Evolutionary conservation across 2,329 filamentous ascomycete species (phyloP).

Genomic region (Penicillium decumbens): DNA sequence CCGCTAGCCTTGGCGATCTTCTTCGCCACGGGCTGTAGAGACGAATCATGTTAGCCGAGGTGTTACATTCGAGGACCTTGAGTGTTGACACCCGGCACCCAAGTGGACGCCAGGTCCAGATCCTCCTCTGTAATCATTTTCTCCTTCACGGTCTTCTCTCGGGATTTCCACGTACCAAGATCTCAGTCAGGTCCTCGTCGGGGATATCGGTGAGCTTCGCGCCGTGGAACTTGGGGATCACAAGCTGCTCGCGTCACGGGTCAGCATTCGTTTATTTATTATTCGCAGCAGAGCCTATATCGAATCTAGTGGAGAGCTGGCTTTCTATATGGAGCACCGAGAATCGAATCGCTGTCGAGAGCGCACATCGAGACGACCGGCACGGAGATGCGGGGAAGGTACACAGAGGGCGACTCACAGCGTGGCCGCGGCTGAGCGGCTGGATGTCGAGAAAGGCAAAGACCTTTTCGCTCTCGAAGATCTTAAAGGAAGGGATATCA

Average conservation of each 20-base stretch:
- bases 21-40: constrained; percentile 69
- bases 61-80: constrained; percentile 22
- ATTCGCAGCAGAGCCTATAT: neutral
- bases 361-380: neutral
- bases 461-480: constrained; percentile 90
- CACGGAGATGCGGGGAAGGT: constrained; percentile 18
- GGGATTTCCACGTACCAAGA: constrained; percentile 57
- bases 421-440: constrained; percentile 80
- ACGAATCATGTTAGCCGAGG: constrained; percentile 8
- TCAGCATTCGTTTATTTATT: neutral
- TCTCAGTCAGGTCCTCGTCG: constrained; percentile 76
- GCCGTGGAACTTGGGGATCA: constrained; percentile 94
- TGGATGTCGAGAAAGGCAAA: constrained; percentile 95
- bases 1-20: constrained; percentile 75
- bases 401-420: constrained; percentile 54
- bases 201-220: constrained; percentile 88
- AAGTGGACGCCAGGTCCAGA: neutral
- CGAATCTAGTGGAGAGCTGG: neutral
- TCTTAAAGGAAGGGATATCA: constrained; percentile 93
- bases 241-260: constrained; percentile 57
- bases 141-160: neutral
- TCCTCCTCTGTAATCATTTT: neutral
- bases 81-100: neutral
- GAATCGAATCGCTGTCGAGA: neutral
- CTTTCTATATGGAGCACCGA: neutral